phyloP scores from a whole-genome alignment of 2,329 filamentous ascomycete species.

The Pleoardoris graminearum region DNA sequence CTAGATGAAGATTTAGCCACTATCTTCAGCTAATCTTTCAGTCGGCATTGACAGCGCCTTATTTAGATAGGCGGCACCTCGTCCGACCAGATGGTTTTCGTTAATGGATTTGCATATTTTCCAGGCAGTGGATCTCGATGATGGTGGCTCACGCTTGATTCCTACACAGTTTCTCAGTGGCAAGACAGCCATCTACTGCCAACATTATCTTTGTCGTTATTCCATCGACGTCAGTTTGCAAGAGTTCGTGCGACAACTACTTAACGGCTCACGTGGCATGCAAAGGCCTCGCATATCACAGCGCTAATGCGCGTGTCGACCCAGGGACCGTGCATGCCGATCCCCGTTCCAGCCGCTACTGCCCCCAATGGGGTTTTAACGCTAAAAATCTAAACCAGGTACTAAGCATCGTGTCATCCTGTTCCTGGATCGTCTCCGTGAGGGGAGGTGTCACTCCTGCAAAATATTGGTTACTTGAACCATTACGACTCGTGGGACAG shows the following conservation, averaged over 20 bases:
- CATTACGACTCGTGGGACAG: not conserved
- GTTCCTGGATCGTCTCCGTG: not conserved
- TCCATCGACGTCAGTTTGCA: too few species aligned
- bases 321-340: constrained; percentile 8
- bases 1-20: too few species aligned
- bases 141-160: too few species aligned
- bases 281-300: constrained; percentile 1
- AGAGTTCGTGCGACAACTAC: not conserved
- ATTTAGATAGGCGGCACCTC: too few species aligned
- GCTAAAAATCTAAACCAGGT: constrained; percentile 3
- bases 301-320: constrained; percentile 10
- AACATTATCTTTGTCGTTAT: too few species aligned
- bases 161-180: too few species aligned
- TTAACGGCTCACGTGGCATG: constrained; percentile 2
- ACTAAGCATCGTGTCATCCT: not conserved
- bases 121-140: too few species aligned
- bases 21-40: too few species aligned
- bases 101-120: too few species aligned
- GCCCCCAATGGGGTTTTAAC: constrained; percentile 4
- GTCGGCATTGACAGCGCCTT: too few species aligned
- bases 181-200: too few species aligned
- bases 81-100: too few species aligned
- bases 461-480: not conserved
- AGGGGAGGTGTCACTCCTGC: not conserved
- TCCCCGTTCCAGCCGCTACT: not conserved